Evolutionary conservation across 345 rosid genomes (phyloP).

Genomic region (Tarenaya hassleriana): DNA sequence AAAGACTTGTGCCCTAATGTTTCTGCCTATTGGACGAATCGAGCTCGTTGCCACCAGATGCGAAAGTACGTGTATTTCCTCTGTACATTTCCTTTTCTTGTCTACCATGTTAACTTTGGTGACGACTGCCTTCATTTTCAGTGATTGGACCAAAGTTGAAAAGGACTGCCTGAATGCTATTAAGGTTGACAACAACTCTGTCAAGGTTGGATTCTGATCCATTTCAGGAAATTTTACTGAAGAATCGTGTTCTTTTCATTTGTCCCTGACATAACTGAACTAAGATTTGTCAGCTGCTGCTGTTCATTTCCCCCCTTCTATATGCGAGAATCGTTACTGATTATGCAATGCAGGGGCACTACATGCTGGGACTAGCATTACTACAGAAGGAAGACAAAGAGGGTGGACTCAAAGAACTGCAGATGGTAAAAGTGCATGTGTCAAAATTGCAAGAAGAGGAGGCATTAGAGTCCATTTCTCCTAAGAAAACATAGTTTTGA

Average conservation of each 20-base stretch:
- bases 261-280: too few relatives aligned
- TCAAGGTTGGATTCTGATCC: slow-evolving; percentile 75
- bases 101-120: slow-evolving; percentile 4
- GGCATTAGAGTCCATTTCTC: too few relatives aligned
- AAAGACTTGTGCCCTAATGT: slow-evolving; percentile 76
- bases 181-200: slow-evolving; percentile 54
- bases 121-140: slow-evolving; percentile 27
- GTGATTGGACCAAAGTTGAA: slow-evolving; percentile 83
- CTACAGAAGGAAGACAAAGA: slow-evolving; percentile 43
- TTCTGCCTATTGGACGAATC: slow-evolving; percentile 84
- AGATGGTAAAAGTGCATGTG: slow-evolving; percentile 21
- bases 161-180: slow-evolving; percentile 71
- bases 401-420: slow-evolving; percentile 61
- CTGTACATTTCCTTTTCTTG: background rate
- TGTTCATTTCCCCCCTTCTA: too few relatives aligned
- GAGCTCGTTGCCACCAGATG: slow-evolving; percentile 78
- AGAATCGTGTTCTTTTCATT: too few relatives aligned
- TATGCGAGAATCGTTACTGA: slow-evolving; percentile 4
- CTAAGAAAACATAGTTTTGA: too few relatives aligned
- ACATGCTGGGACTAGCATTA: slow-evolving; percentile 81
- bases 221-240: too few relatives aligned
- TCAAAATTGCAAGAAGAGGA: too few relatives aligned
- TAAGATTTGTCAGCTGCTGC: too few relatives aligned
- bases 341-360: slow-evolving; percentile 53
- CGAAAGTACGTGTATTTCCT: slow-evolving; percentile 61